phyloP scores from a whole-genome alignment of 495 filamentous ascomycete species.

The Umbilicaria muhlenbergii region DNA sequence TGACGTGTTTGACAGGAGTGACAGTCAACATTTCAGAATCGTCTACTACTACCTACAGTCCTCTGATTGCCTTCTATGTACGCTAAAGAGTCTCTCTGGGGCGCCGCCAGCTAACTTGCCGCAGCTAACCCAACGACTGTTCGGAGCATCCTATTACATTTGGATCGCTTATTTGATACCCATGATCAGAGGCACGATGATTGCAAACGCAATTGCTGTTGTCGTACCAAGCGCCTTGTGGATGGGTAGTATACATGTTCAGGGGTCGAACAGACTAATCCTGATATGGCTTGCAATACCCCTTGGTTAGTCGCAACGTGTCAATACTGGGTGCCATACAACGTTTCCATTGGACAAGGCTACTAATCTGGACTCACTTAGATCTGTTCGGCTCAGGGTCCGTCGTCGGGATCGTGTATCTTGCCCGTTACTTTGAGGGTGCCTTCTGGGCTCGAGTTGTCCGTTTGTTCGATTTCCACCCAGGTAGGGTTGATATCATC shows the following conservation, averaged over 20 bases:
- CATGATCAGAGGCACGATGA: constrained; percentile 37
- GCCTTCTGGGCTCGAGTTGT: too few species aligned
- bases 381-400: constrained; percentile 25
- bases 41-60: constrained; percentile 31
- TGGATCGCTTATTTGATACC: constrained; percentile 29
- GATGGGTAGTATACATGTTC: constrained; percentile 37
- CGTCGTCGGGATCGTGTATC: constrained; percentile 6
- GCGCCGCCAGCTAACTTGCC: not conserved
- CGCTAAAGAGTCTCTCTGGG: not conserved
- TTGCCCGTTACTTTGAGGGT: constrained; percentile 11
- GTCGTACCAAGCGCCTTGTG: constrained; percentile 29
- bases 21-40: constrained; percentile 41
- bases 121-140: constrained; percentile 33
- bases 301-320: constrained; percentile 7
- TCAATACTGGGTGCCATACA: not conserved
- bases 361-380: not conserved
- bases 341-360: not conserved
- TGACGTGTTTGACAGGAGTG: constrained; percentile 38
- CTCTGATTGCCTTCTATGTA: constrained; percentile 36
- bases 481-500: constrained; percentile 9
- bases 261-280: constrained; percentile 24
- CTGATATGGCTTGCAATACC: constrained; percentile 34
- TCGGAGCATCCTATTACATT: constrained; percentile 27
- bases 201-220: constrained; percentile 21
- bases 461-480: constrained; percentile 35